Evolutionary conservation across 2,329 filamentous ascomycete species (phyloP).

Genomic region (Periconia macrospinosa): DNA sequence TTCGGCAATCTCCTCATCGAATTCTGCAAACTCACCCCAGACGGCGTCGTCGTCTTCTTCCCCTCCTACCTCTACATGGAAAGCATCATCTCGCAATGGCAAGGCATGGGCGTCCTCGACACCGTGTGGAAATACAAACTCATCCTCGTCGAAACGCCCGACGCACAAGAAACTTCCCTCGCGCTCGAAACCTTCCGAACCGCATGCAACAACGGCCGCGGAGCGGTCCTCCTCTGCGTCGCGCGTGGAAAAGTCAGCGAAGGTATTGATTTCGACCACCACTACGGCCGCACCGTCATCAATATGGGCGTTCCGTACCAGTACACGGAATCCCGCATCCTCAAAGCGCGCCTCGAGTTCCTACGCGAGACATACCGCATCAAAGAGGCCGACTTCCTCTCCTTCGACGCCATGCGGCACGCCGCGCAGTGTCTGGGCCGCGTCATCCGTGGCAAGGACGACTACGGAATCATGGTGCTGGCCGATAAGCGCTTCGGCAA

Average conservation of each 20-base stretch:
- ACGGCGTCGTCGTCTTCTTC: constrained; percentile 99
- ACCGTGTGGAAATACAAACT: constrained; percentile 99
- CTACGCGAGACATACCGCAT: constrained; percentile 97
- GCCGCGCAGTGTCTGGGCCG: constrained; percentile 95
- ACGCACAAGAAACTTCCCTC: constrained; percentile 94
- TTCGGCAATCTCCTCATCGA: constrained; percentile 93
- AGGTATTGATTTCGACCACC: constrained; percentile 98
- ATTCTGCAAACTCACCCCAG: constrained; percentile 93
- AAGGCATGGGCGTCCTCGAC: constrained; percentile 96
- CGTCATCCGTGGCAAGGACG: constrained; percentile 92
- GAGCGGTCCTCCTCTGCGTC: constrained; percentile 90
- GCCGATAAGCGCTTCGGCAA: constrained; percentile 92
- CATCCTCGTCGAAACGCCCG: constrained; percentile 95
- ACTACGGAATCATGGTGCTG: constrained; percentile 99
- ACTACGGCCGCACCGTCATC: constrained; percentile 92
- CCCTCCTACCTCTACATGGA: constrained; percentile 99
- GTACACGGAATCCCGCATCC: constrained; percentile 95
- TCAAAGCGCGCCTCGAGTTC: constrained; percentile 94
- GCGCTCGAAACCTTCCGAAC: constrained; percentile 96
- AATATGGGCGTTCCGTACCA: constrained; percentile 98
- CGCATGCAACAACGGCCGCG: constrained; percentile 94
- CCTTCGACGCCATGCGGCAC: constrained; percentile 99
- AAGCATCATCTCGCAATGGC: constrained; percentile 98
- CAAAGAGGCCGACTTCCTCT: constrained; percentile 94
- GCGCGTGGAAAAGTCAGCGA: constrained; percentile 96